Evolutionary conservation across 2,329 filamentous ascomycete species (phyloP), one percentile per base, ranked within the genome.

Genomic region (Xylariales sp.): DNA sequence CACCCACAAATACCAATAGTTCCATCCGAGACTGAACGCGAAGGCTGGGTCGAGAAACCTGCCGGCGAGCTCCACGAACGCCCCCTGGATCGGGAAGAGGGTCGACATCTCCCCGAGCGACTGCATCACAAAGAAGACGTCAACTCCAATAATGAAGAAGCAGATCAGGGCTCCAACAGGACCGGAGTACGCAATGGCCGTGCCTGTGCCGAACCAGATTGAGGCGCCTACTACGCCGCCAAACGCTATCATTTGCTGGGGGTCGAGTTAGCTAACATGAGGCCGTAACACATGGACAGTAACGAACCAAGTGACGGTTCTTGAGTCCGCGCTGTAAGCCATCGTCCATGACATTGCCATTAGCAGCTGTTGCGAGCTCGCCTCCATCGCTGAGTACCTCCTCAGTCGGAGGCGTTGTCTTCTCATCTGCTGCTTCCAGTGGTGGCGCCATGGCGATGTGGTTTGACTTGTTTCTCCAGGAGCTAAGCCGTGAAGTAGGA

Each of bases 31-130:
- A 7, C 64, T 68, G 34, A 73, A 70, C 1, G 65, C 62, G 25
- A 74, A 57, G 1, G 68, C 65, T 31, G 68, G 65, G 33, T 74
- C 71, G 19, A 74, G 62, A 39, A 78, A 74, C 3, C 74, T 63
- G 14, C 69, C 68, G 0, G 71, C 71, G 33, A 75, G 65, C 24
- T 69, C 68, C 20, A 71, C 69, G 48, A 77, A 76, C 0, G 69
- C 68, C 5, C 73, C 72, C n/a, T 69, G 67, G 1, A 71, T 68
- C 0, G 73, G 73, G 31, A 74, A 74, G 2, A 75, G 51, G 0
- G 74, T 77, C 1, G 73, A 69, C 61, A 78, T 65, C 51, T 78
- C 74, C n/a, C 74, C 74, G 5, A 78, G 55, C 2, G 66, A 70
- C 59, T 77, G 74, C 64, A 73, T 77, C 40, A 59, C 56, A 43